Evolutionary conservation across 1,284 basidiomycete genomes (phyloP), one percentile per base, ranked within the genome.

Genomic region (Amylostereum areolatum): DNA sequence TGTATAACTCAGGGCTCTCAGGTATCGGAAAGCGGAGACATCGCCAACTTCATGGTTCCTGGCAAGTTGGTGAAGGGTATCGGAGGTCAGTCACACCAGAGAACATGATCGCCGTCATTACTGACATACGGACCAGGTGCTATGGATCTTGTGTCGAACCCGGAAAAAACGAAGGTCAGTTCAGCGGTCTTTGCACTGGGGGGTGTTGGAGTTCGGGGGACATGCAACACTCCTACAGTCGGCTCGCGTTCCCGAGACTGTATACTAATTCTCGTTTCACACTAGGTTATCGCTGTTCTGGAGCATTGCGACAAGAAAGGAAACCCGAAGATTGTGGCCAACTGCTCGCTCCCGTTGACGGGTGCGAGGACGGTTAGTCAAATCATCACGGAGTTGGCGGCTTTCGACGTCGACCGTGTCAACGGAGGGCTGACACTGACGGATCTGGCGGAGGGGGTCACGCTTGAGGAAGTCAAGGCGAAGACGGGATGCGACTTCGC

Each of bases 21-120:
- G 76, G 94, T 97, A 45, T 92, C 92, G 2, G 83, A 88, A 57
- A 83, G 83, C 25, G 96, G 95, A 52, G 94, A 98, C 64, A 87
- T 98, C 53, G 95, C 96, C 46, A 98, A 98, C 74, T 98, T 92
- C 66, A 97, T 97, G 93, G 92, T 97, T 58, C 94, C 94, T 11
- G 91, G 92, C 31, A 93, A 95, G 70, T 80, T 95, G 63, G 82
- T 93, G 43, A 93, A 92, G 74, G 91, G 89, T 77, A 55, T 43
- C 25, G n/a, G n/a, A n/a, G n/a, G n/a, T n/a, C n/a, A n/a, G n/a
- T n/a, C n/a, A n/a, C n/a, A n/a, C n/a, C n/a, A n/a, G n/a, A n/a
- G n/a, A n/a, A n/a, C n/a, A n/a, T n/a, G n/a, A n/a, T n/a, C n/a
- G n/a, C n/a, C n/a, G n/a, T n/a, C n/a, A n/a, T n/a, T n/a, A n/a